Evolutionary conservation across 495 filamentous ascomycete genomes (phyloP).

Genomic region (Podospora pseudopauciseta): DNA sequence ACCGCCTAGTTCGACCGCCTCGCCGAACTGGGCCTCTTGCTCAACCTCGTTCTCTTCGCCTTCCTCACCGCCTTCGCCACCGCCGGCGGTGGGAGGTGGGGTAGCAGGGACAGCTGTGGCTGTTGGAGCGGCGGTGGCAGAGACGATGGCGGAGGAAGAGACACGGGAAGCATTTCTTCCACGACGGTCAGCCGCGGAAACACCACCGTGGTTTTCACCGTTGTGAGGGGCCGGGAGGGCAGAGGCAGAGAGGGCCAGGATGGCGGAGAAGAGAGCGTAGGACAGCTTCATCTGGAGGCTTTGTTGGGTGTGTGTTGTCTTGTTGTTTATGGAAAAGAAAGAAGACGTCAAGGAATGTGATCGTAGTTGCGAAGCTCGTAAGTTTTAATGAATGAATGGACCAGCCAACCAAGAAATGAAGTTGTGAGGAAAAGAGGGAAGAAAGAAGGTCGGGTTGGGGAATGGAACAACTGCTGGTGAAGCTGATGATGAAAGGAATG

Average conservation of each 20-base stretch:
- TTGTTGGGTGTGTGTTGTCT: neutral
- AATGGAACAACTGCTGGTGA: conserved; percentile 1
- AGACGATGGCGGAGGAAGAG: neutral
- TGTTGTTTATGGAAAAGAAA: neutral
- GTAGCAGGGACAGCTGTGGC: conserved; percentile 8
- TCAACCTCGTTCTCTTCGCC: conserved; percentile 31
- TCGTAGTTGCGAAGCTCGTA: neutral
- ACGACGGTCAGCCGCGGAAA: neutral
- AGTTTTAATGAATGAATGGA: conserved; percentile 5
- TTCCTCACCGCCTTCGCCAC: conserved; percentile 12
- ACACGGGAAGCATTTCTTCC: neutral
- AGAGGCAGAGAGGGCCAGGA: conserved; percentile 26
- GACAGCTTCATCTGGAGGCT: conserved; percentile 28
- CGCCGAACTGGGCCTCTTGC: conserved; percentile 25
- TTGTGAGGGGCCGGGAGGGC: conserved; percentile 23
- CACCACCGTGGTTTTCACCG: neutral
- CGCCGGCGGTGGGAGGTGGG: conserved; percentile 11
- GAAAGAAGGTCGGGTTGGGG: conserved; percentile 2
- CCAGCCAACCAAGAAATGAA: conserved; percentile 9
- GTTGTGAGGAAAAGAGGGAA: conserved; percentile 2
- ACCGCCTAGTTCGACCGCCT: conserved; percentile 22
- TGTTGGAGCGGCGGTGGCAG: neutral
- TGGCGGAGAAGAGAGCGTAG: conserved; percentile 23
- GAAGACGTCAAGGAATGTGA: conserved; percentile 2
- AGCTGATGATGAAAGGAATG: conserved; percentile 3